Evolutionary conservation across 768 basidiomycete species (phyloP).

Genomic region (Mrakia gelida): DNA sequence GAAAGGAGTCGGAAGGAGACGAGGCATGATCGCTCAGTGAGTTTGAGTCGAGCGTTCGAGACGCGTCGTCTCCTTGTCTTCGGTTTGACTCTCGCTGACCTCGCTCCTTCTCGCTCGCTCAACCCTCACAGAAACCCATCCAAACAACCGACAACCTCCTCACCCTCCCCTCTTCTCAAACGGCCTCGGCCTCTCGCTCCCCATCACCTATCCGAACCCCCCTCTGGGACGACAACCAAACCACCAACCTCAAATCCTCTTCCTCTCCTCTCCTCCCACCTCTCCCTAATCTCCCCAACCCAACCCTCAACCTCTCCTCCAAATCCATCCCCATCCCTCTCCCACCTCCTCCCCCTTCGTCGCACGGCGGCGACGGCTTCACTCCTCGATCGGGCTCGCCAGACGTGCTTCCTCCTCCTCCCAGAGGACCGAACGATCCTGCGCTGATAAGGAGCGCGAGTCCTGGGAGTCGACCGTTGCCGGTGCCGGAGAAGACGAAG

Average conservation of each 20-base stretch:
- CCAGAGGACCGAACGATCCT: constrained; percentile 16
- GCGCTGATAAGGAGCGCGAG: background rate
- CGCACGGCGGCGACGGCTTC: background rate
- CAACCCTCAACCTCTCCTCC: background rate
- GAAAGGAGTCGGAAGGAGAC: constrained; percentile 31
- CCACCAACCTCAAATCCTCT: background rate
- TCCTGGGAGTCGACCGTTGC: constrained; percentile 1
- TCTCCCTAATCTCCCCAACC: background rate
- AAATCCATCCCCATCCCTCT: background rate
- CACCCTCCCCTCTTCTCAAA: background rate
- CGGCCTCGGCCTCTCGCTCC: constrained; percentile 13
- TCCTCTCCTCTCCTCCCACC: background rate
- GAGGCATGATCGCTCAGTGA: constrained; percentile 28
- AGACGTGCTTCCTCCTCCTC: background rate
- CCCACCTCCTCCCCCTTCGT: background rate
- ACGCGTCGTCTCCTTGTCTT: background rate
- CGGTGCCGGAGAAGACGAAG: constrained; percentile 18
- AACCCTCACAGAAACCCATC: constrained; percentile 10
- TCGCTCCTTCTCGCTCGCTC: background rate
- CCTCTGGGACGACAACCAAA: constrained; percentile 16
- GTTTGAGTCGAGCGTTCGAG: background rate
- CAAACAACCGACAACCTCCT: constrained; percentile 18
- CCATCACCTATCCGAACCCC: constrained; percentile 9
- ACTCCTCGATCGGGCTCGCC: background rate
- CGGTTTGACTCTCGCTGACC: background rate